Conservation (phyloP, 176 grass and related monocot species). For the Oryza meyeriana region DNA sequence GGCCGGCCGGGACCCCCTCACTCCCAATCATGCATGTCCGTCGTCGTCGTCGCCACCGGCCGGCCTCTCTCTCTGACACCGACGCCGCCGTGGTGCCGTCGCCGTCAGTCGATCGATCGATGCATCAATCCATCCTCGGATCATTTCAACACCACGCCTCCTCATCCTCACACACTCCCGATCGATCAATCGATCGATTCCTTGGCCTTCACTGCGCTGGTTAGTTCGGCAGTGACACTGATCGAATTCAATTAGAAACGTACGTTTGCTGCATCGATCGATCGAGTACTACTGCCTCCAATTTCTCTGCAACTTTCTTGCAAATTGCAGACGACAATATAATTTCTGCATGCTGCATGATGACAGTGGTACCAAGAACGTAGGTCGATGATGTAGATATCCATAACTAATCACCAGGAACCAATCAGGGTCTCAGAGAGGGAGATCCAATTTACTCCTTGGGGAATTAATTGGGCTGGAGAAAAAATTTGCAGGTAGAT, state of each 20-base stretch:
- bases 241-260: background rate
- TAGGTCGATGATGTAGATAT: slow-evolving; percentile 42
- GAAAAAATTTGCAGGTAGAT: slow-evolving; percentile 22
- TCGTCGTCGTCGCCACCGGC: slow-evolving; percentile 5
- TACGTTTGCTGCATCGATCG: background rate
- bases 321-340: background rate
- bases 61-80: slow-evolving; percentile 25
- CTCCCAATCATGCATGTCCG: slow-evolving; percentile 35
- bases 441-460: background rate
- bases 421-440: background rate
- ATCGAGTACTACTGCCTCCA: background rate
- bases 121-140: background rate
- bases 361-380: background rate
- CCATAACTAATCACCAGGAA: slow-evolving; percentile 16
- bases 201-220: slow-evolving; percentile 26
- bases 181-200: background rate
- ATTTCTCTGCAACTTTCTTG: background rate
- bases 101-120: background rate
- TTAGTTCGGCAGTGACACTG: slow-evolving; percentile 27
- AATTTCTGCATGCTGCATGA: background rate
- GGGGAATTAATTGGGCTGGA: slow-evolving; percentile 28
- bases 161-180: background rate
- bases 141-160: background rate
- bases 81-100: background rate
- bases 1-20: background rate